Evolutionary conservation across 768 basidiomycete species (phyloP).

Genomic region (Myochromella boudieri): DNA sequence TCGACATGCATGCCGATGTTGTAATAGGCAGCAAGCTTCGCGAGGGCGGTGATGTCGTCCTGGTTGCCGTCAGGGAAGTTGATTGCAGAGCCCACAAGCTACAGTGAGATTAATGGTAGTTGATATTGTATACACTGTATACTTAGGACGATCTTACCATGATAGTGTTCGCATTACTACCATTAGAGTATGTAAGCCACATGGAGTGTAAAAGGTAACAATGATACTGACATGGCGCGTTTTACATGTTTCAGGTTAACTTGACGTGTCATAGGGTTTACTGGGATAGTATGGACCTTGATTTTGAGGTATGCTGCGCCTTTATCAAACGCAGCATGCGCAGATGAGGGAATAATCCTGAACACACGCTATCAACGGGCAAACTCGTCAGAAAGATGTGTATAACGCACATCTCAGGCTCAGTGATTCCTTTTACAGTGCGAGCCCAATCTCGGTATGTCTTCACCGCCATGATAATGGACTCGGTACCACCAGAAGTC

Average conservation of each 20-base stretch:
- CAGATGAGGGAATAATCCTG: slow-evolving; percentile 82
- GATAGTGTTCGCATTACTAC: slow-evolving; percentile 87
- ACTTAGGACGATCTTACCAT: slow-evolving; percentile 47
- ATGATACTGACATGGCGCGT: slow-evolving; percentile 76
- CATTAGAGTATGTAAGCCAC: slow-evolving; percentile 7
- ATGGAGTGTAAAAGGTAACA: slow-evolving; percentile 1
- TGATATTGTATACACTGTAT: neutral
- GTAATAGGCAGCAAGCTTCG: slow-evolving; percentile 67
- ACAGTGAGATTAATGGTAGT: slow-evolving; percentile 8
- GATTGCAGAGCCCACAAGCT: slow-evolving; percentile 85
- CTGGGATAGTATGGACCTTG: slow-evolving; percentile 86
- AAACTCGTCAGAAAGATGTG: neutral
- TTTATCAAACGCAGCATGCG: slow-evolving; percentile 96
- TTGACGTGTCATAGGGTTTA: slow-evolving; percentile 73
- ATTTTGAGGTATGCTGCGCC: slow-evolving; percentile 85
- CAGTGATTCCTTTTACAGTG: slow-evolving; percentile 80
- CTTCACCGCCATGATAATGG: slow-evolving; percentile 94
- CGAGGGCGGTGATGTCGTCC: slow-evolving; percentile 83
- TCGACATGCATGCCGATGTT: slow-evolving; percentile 92
- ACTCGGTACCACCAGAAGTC: slow-evolving; percentile 95
- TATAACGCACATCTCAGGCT: slow-evolving; percentile 83
- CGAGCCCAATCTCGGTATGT: slow-evolving; percentile 92
- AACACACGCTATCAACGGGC: neutral
- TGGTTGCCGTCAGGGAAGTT: slow-evolving; percentile 87
- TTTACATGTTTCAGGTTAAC: slow-evolving; percentile 75